These are phyloP conservation scores for Gardenia jasminoides DNA, from an alignment of 257 asterid species.

Conservation along the genomic window DNA sequence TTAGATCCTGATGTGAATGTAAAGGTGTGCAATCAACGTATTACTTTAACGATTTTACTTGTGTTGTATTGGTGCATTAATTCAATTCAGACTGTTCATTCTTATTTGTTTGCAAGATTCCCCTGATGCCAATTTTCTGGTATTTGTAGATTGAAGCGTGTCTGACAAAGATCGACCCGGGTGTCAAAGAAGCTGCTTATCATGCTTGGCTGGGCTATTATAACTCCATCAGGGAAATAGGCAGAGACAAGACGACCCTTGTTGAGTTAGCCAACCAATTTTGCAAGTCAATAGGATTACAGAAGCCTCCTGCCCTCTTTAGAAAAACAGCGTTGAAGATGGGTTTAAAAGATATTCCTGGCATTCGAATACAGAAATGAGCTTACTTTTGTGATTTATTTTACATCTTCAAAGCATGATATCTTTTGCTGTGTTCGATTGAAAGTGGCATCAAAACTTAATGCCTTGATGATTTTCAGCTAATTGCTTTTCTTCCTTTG, in stretches of 20 bases:
- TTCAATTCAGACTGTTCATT: no score
- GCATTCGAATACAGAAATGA: slow-evolving; percentile 61
- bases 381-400: neutral
- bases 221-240: slow-evolving; percentile 61
- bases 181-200: slow-evolving; percentile 81
- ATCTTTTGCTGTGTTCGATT: neutral
- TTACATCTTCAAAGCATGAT: neutral
- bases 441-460: neutral
- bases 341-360: slow-evolving; percentile 84
- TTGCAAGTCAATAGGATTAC: slow-evolving; percentile 74
- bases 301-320: slow-evolving; percentile 67
- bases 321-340: slow-evolving; percentile 79
- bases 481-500: neutral
- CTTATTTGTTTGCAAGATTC: neutral
- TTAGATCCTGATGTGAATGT: slow-evolving; percentile 43
- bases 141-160: slow-evolving; percentile 58
- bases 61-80: no score
- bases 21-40: no score
- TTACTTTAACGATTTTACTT: no score
- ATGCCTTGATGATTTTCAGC: neutral
- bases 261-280: slow-evolving; percentile 76
- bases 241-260: slow-evolving; percentile 80
- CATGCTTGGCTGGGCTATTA: slow-evolving; percentile 95
- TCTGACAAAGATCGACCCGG: slow-evolving; percentile 56
- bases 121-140: slow-evolving; percentile 4